A percentile compares a stretch with the other conserved stretches of the same genome.
These are phyloP conservation scores for Aspergillus bombycis DNA, from an alignment of 2,329 filamentous ascomycete species.

Conservation along the genomic window DNA sequence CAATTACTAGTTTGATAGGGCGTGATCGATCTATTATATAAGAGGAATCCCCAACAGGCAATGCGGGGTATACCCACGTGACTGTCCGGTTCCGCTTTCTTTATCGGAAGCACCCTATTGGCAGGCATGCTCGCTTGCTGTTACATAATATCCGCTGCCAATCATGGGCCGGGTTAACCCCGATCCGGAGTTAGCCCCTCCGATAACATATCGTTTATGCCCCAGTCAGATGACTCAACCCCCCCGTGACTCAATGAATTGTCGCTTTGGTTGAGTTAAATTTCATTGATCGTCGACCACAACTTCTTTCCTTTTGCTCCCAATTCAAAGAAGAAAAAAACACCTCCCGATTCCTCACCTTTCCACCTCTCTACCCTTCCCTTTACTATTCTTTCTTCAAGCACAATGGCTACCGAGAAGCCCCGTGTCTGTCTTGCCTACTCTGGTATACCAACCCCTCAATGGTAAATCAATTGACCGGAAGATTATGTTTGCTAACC, in stretches of 20 bases:
- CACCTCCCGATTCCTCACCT: not conserved
- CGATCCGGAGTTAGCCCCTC: not conserved
- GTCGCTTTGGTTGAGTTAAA: conserved; percentile 1
- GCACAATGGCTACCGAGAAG: conserved; percentile 21
- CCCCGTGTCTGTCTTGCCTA: conserved; percentile 27
- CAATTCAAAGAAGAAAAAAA: not conserved
- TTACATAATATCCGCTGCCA: conserved; percentile 6
- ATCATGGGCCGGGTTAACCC: not conserved
- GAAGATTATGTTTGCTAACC: conserved; percentile 8
- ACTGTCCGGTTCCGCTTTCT: not conserved
- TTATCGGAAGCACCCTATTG: not conserved
- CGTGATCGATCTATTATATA: not conserved
- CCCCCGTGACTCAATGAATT: conserved; percentile 1
- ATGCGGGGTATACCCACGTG: not conserved
- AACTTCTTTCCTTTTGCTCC: not conserved
- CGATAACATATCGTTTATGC: not conserved
- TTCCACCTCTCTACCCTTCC: not conserved
- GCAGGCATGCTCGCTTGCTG: not conserved
- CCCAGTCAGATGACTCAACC: conserved; percentile 4
- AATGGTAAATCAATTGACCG: not conserved
- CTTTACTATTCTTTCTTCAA: not conserved
- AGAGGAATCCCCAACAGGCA: not conserved
- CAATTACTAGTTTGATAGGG: not conserved
- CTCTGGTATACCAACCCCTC: conserved; percentile 21
- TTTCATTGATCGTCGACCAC: conserved; percentile 1